Evolutionary conservation across 768 basidiomycete species (phyloP).

Genomic region (Suillus lakei): DNA sequence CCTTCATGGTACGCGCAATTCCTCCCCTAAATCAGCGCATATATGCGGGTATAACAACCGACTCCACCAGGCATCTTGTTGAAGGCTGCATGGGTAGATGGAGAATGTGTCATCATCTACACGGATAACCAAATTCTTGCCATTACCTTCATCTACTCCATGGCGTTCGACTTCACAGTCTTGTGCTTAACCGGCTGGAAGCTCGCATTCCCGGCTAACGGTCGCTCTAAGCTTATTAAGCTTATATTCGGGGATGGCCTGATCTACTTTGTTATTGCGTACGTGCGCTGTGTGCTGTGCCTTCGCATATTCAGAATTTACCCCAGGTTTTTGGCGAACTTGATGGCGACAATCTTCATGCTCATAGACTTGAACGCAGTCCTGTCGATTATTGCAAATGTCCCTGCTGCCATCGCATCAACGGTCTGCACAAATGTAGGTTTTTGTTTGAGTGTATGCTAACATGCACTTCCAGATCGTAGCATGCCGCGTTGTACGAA

Average conservation of each 20-base stretch:
- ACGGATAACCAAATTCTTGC: constrained; percentile 67
- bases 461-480: constrained; percentile 55
- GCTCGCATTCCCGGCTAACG: constrained; percentile 49
- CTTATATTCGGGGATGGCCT: constrained; percentile 76
- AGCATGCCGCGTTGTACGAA: constrained; percentile 63
- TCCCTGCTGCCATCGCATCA: constrained; percentile 71
- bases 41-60: constrained; percentile 8
- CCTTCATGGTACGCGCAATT: constrained; percentile 54
- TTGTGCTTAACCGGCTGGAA: constrained; percentile 66
- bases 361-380: constrained; percentile 70
- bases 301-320: constrained; percentile 12
- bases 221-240: constrained; percentile 59
- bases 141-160: constrained; percentile 72
- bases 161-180: constrained; percentile 72
- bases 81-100: constrained; percentile 57
- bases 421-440: constrained; percentile 47
- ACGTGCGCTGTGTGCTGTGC: constrained; percentile 30
- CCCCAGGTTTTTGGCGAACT: constrained; percentile 67
- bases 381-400: constrained; percentile 76
- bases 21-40: not conserved
- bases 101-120: constrained; percentile 60
- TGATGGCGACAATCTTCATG: constrained; percentile 67
- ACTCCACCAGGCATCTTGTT: constrained; percentile 54
- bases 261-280: constrained; percentile 76
- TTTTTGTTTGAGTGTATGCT: not conserved